Base-by-base conservation (phyloP, 2,329 filamentous ascomycete genomes). In the Coleophoma cylindrospora region DNA sequence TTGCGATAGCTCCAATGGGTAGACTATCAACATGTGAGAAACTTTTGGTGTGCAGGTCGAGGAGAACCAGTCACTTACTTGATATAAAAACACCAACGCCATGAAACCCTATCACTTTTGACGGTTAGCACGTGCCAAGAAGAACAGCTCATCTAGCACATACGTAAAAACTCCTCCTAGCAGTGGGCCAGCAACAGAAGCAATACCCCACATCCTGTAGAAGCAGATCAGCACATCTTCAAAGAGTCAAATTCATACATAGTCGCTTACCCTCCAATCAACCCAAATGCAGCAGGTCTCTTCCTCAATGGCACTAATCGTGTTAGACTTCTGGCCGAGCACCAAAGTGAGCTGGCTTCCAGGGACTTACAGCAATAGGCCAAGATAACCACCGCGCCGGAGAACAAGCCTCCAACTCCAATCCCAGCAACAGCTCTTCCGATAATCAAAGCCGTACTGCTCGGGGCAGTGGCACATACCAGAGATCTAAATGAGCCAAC, bases 381-480 rank as follows among this genome's bases (percentile, higher is more conserved):
- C 15, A 68, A 50, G 48, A 66, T 64, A 21, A 60, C 63, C 40
- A 67, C 59, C 4, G 57, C 56, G 12, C 65, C 64, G 13, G 61
- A 64, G 45, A 66, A 66, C 3, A 67, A 43, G 3, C 65, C 65
- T 45, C 56, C 61, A 43, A 55, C 55, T 7, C 65, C 64, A 40
- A 65, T 47, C 27, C 66, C 66, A 34, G 61, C 58, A 46, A 68
- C 48, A 22, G 65, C 66, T 50, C 65, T 57, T 34, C 66, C 66
- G 14, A 67, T 53, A 34, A 68, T 68, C 17, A 68, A 55, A 34
- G 63, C 62, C 14, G 54, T 60, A 34, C 60, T 63, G 14, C 43
- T 63, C 27, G 66, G 65, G 33, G 66, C 66, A 7, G 58, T 56
- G 33, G 59, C 66, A 49, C 66, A 68, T 17, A 68, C 54, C 11